Base-by-base conservation (phyloP, 768 basidiomycete genomes). In the Pulveroboletus sp. region DNA sequence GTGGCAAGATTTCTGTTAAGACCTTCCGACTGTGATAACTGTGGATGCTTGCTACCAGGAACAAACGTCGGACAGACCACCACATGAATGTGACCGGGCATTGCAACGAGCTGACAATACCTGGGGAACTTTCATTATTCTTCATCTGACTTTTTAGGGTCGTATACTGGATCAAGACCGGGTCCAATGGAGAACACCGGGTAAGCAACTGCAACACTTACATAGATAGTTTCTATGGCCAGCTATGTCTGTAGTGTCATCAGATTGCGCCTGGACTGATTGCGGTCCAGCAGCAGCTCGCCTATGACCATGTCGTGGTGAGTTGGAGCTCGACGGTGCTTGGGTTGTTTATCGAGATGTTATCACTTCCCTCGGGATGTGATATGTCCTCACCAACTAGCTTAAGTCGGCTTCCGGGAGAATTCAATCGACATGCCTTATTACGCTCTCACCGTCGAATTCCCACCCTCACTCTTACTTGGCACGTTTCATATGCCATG, bases 1-100 rank as follows among this genome's bases (percentile, higher is more conserved):
- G 55, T 59, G 8, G 58, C 58, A 3, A 42, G 42, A 14, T 58
- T 54, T 39, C n/a, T 61, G 21, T 48, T 15, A 41, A 11, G 33
- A 49, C 24, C 27, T 54, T 21, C 55, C 47, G 8, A 43, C 30
- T 6, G 26, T 61, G 27, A 41, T 35, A 4, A 1, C 8, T 0
- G 8, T 59, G 36, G 47, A 47, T 2, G 28, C 27, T 8, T 44
- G 26, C 43, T 28, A 1, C 47, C 45, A 3, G 57, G 44, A 3
- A 37, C 39, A 10, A 21, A 59, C 3, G 10, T 1, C 1, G 0
- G 4, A 7, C 43, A 41, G 32, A 38, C 43, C 3, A 2, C 9
- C 18, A 3, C 13, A 31, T 28, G 13, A 21, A 4, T 21, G 21
- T 21, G 21, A 21, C 4, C 21, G 4, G 21, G 21, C 21, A 21